These are phyloP conservation scores for Fusarium sp. DNA, from an alignment of 2,329 filamentous ascomycete genomes.

Conservation along the genomic window DNA sequence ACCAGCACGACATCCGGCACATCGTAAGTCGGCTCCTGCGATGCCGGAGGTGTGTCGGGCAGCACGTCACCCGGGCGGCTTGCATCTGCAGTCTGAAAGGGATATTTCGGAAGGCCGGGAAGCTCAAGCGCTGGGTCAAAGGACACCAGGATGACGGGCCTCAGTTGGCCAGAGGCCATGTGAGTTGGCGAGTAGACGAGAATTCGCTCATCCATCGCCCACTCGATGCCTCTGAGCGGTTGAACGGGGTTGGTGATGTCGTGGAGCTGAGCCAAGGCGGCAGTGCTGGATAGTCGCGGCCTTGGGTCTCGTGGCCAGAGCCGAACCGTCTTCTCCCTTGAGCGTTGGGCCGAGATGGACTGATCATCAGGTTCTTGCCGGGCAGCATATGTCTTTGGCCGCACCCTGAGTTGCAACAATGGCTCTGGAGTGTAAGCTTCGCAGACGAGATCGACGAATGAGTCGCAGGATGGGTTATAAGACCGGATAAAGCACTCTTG, in stretches of 20 bases:
- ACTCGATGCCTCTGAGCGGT: constrained; percentile 56
- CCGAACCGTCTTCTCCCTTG: constrained; percentile 1
- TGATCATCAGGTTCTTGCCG: neutral
- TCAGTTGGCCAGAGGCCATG: constrained; percentile 24
- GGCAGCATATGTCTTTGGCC: constrained; percentile 30
- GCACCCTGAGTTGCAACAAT: constrained; percentile 61
- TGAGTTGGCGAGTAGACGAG: constrained; percentile 60
- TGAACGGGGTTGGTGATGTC: constrained; percentile 55
- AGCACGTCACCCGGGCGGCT: neutral
- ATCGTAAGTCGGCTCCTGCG: neutral
- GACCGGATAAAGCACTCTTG: constrained; percentile 68
- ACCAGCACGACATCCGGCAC: neutral
- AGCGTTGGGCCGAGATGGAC: neutral
- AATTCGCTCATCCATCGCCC: constrained; percentile 63
- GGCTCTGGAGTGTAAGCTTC: constrained; percentile 51
- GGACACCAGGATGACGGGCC: constrained; percentile 47
- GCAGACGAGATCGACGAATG: constrained; percentile 72
- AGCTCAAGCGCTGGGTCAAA: constrained; percentile 51
- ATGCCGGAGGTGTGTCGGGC: neutral
- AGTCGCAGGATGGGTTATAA: constrained; percentile 67
- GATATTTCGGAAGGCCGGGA: constrained; percentile 34
- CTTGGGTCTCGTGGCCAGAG: constrained; percentile 46
- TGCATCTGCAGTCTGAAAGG: neutral
- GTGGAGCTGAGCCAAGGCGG: constrained; percentile 46
- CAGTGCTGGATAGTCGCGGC: neutral